Percentiles rank a stretch among this genome's conserved stretches.
phyloP scores from a whole-genome alignment of 2,329 filamentous ascomycete species.

The Botrytis galanthina region DNA sequence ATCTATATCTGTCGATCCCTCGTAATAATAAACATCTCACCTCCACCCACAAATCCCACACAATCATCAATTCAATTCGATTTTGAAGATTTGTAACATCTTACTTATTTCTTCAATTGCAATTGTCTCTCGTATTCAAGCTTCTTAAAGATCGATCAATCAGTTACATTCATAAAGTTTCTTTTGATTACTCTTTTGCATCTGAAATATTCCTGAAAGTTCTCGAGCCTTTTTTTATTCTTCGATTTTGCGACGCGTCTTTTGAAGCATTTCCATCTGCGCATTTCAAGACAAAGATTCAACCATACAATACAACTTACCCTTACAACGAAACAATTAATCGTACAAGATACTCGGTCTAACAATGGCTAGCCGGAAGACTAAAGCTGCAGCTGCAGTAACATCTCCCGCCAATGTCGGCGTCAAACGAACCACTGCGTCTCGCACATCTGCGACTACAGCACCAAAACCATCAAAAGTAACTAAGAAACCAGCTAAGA shows the following conservation, averaged over 20 bases:
- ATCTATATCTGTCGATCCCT: neutral
- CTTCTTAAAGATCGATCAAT: neutral
- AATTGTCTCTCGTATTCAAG: neutral
- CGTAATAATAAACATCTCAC: neutral
- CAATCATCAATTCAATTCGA: neutral
- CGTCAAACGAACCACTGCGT: slow-evolving; percentile 1
- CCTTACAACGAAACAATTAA: neutral
- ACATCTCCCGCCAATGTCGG: slow-evolving; percentile 3
- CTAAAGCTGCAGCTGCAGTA: neutral
- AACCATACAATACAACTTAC: neutral
- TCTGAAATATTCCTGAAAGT: neutral
- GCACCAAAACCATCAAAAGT: neutral
- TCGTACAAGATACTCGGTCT: neutral
- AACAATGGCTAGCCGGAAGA: slow-evolving; percentile 3
- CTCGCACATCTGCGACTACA: neutral
- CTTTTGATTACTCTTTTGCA: neutral
- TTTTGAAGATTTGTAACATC: neutral
- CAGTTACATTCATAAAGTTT: neutral
- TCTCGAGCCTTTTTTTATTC: neutral
- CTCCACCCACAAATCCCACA: neutral
- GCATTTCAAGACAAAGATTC: neutral
- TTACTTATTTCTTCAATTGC: neutral
- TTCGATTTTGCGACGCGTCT: neutral
- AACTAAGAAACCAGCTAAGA: neutral
- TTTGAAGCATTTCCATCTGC: neutral